Evolutionary conservation across 2,329 filamentous ascomycete species (phyloP), one percentile per base, ranked within the genome.

Genomic region (Calonectria pteridis): DNA sequence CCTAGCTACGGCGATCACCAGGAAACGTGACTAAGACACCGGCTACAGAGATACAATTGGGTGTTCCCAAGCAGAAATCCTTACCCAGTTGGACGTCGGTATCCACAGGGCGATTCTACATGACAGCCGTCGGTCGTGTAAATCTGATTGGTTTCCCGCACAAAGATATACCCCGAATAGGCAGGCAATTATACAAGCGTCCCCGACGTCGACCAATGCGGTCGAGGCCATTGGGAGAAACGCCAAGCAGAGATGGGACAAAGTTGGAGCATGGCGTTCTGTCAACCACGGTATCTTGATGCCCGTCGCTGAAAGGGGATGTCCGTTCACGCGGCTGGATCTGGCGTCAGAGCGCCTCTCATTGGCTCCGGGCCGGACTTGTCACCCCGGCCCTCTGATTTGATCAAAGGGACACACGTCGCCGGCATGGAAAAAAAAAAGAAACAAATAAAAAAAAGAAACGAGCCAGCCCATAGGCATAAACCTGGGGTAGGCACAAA

Each of bases 151-250:
- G 51, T 26, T 58, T 49, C 28, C 20, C 23, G 20, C 55, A 20
- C 28, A 10, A 40, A 23, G 16, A 62, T 62, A 62, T 26, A 20
- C 55, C 55, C 55, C 55, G 55, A 62, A 62, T 62, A 62, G 55
- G 55, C 55, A 62, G 55, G 55, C 55, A 62, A 62, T 62, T 62
- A 40, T 40, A 62, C 55, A 62, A 62, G 55, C 55, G 55, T 40
- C 55, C 55, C 55, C 33, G 4, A n/a, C 20, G 37, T 26, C 31
- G 23, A 53, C 64, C 46, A 67, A 67, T 40, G 64, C 55, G 37
- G 26, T 28, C 33, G 55, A 62, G 9, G 13, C 6, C 33, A 40
- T 62, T 28, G 23, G 23, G 55, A 40, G 55, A 40, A 62, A 62
- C 35, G 55, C 55, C 55, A 62, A 62, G 55, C n/a, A 28, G 2